Base-by-base conservation (phyloP, 202 grass and related monocot species). In the Elaeis oleifera region DNA sequence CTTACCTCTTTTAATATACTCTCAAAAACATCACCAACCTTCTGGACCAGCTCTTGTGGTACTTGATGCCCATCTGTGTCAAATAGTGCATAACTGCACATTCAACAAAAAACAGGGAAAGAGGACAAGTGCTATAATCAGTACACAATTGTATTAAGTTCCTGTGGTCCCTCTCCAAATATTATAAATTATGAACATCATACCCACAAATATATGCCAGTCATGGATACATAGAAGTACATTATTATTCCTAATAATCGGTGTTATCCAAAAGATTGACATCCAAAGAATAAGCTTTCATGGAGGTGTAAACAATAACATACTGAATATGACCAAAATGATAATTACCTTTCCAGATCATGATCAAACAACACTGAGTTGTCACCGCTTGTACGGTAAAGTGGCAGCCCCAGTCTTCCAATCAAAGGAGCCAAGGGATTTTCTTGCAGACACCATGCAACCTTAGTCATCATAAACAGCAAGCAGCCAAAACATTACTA, bases 371-470 rank as follows among this genome's bases (percentile, higher is more conserved):
- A 49, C 28, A 99, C 94, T 48, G 94, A 99, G 71, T 94, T 76
- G 25, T 94, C 94, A 65, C 94, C 94, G 68, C 88, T 94, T 23
- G 94, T 99, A 18, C 85, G 94, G 56, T 99, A 99, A 19, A 99
- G 64, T 56, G 94, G 94, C 60, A 99, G 79, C 39, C 94, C 88
- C 67, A 99, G 88, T 71, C 94, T 89, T 79, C 85, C 73, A 66
- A 99, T 99, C 63, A 89, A 78, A 49, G 94, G 82, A 68, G 94
- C 94, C 68, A 99, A 74, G 23, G 94, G 94, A 72, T 99, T 99
- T 66, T 99, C 94, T 75, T 83, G 67, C 94, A 99, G 28, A 94
- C 88, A 58, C 94, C 88, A 79, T 99, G 94, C 75, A 99, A 82
- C 94, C 94, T 99, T 20, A 61, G 23, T 29, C 22, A 64, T 26